phyloP scores from a whole-genome alignment of 495 filamentous ascomycete genomes.

The Aspergillus hancockii region DNA sequence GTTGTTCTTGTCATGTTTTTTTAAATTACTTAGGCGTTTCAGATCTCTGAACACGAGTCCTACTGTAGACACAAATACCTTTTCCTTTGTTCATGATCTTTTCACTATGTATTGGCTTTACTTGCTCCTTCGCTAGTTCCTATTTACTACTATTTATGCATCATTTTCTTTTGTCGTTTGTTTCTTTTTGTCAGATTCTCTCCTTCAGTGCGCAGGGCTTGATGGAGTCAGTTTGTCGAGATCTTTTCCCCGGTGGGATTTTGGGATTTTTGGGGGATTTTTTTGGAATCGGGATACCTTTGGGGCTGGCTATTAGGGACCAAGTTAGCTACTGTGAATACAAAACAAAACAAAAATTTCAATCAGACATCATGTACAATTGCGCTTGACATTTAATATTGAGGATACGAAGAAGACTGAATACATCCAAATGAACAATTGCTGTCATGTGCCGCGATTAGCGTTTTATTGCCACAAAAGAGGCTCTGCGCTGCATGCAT shows the following conservation, averaged over 20 bases:
- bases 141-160: slow-evolving; percentile 6
- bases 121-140: neutral
- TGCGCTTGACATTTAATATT: neutral
- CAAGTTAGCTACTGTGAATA: slow-evolving; percentile 3
- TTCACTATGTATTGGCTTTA: slow-evolving; percentile 25
- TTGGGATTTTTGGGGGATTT: neutral
- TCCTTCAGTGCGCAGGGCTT: slow-evolving; percentile 1
- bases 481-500: neutral
- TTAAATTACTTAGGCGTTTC: slow-evolving; percentile 9
- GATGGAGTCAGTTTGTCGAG: slow-evolving; percentile 8
- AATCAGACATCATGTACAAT: slow-evolving; percentile 2
- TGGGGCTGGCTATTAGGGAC: slow-evolving; percentile 5
- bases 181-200: slow-evolving; percentile 6
- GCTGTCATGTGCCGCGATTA: neutral
- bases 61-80: slow-evolving; percentile 20
- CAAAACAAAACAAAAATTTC: slow-evolving; percentile 1
- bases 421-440: no score
- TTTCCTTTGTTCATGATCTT: slow-evolving; percentile 30
- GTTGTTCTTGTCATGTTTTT: slow-evolving; percentile 10
- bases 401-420: no score
- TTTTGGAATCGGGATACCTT: slow-evolving; percentile 10
- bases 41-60: slow-evolving; percentile 13
- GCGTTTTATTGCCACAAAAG: neutral
- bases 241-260: neutral
- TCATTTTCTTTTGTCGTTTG: slow-evolving; percentile 6